Conservation (phyloP, 352 stramenopile genomes). For the Globisporangium rhizosaccharum region DNA sequence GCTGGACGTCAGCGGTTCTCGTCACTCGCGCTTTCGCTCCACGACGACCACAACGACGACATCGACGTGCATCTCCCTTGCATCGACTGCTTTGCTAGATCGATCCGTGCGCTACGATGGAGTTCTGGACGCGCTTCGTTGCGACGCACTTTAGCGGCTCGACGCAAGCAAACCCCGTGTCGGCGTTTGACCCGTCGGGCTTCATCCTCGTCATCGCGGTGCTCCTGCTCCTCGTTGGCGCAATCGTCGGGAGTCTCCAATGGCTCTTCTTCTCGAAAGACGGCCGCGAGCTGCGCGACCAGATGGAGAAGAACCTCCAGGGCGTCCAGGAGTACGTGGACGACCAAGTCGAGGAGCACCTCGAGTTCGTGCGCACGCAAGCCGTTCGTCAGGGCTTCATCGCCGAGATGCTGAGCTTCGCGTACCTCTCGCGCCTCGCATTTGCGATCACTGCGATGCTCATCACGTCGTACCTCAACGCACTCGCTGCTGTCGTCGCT, state of each 20-base stretch:
- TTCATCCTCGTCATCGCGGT: conserved; percentile 78
- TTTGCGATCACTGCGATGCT: conserved; percentile 78
- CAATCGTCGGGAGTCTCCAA: conserved; percentile 44
- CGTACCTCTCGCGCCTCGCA: conserved; percentile 75
- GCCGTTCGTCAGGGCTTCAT: conserved; percentile 77
- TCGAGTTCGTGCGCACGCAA: conserved; percentile 64
- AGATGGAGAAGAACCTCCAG: conserved; percentile 69
- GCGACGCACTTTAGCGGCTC: conserved; percentile 81
- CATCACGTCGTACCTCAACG: conserved; percentile 80
- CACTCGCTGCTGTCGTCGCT: conserved; percentile 70
- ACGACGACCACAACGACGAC: neutral
- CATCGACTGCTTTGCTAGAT: neutral
- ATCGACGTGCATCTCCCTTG: too few relatives aligned
- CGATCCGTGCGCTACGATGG: conserved; percentile 23
- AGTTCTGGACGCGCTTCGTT: conserved; percentile 68
- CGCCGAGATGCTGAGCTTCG: conserved; percentile 83
- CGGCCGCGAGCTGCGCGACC: conserved; percentile 41
- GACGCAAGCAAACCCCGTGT: conserved; percentile 70
- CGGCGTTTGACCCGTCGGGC: conserved; percentile 79
- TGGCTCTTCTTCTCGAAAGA: conserved; percentile 30
- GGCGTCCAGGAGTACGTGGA: conserved; percentile 74
- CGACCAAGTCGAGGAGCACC: conserved; percentile 57
- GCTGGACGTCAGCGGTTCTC: neutral
- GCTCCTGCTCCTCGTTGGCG: conserved; percentile 61
- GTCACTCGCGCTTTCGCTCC: neutral